phyloP scores from a whole-genome alignment of 805 yeast species.

The Yarrowia sp. region DNA sequence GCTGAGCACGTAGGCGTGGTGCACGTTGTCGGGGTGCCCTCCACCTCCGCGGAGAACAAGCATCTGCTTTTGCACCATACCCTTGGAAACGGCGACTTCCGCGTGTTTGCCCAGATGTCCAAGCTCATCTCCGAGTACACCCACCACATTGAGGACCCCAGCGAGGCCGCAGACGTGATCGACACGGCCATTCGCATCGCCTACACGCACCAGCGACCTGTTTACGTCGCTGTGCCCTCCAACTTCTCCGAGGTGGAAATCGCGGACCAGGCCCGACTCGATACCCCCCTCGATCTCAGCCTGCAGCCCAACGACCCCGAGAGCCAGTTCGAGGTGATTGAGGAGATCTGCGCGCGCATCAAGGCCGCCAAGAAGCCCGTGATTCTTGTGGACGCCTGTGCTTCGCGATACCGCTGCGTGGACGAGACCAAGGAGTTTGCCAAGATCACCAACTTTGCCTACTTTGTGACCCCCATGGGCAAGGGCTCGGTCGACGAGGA shows the following conservation, averaged over 20 bases:
- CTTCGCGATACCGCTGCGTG: conserved; percentile 69
- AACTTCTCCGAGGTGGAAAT: conserved; percentile 67
- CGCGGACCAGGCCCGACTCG: conserved; percentile 51
- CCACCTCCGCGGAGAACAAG: conserved; percentile 67
- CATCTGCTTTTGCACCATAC: conserved; percentile 78
- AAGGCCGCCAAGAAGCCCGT: conserved; percentile 63
- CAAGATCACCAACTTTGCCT: conserved; percentile 70
- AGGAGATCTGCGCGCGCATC: conserved; percentile 52
- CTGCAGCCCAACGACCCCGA: conserved; percentile 57
- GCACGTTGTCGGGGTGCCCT: conserved; percentile 85
- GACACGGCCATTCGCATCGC: conserved; percentile 75
- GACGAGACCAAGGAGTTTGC: conserved; percentile 63
- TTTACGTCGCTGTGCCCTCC: conserved; percentile 78
- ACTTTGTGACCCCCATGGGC: conserved; percentile 88
- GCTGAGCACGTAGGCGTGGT: conserved; percentile 86
- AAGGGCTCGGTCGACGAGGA: conserved; percentile 74
- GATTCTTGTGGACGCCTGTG: conserved; percentile 84
- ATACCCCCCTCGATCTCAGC: conserved; percentile 62
- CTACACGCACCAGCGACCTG: conserved; percentile 71
- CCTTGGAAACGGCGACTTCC: conserved; percentile 78
- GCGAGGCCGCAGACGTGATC: conserved; percentile 64
- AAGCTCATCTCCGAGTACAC: conserved; percentile 66
- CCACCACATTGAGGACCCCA: conserved; percentile 60
- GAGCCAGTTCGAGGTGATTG: conserved; percentile 63
- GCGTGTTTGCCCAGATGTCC: conserved; percentile 77